These are phyloP conservation scores for Trichoderma sp. DNA, from an alignment of 2,329 filamentous ascomycete species.

Conservation along the genomic window DNA sequence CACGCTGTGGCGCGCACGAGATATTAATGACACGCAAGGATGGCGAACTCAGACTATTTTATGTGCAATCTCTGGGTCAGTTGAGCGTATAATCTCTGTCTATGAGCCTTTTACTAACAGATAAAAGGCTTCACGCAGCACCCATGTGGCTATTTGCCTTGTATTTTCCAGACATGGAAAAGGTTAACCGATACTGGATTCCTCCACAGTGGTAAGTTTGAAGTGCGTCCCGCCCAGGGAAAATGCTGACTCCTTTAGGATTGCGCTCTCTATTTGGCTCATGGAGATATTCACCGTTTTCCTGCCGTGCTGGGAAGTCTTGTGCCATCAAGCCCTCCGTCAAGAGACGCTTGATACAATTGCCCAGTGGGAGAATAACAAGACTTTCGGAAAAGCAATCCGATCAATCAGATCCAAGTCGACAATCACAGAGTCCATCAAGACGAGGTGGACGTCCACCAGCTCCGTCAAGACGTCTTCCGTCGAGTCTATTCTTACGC, in stretches of 20 bases:
- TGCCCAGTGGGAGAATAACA: constrained; percentile 49
- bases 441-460: constrained; percentile 41
- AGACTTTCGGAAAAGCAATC: constrained; percentile 34
- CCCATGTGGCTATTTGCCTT: constrained; percentile 67
- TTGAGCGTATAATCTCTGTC: neutral
- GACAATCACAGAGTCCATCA: constrained; percentile 37
- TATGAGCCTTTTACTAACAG: constrained; percentile 4
- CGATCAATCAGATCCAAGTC: constrained; percentile 32
- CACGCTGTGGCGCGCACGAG: constrained; percentile 62
- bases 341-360: constrained; percentile 51
- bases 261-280: constrained; percentile 59
- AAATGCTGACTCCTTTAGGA: constrained; percentile 33
- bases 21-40: constrained; percentile 66
- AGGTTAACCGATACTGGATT: constrained; percentile 57
- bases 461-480: constrained; percentile 36
- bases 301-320: constrained; percentile 63
- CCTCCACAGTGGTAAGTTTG: constrained; percentile 63
- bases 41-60: constrained; percentile 66
- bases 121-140: constrained; percentile 60
- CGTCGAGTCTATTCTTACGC: constrained; percentile 56
- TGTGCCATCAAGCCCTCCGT: constrained; percentile 46
- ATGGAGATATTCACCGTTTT: constrained; percentile 66
- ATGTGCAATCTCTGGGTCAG: constrained; percentile 50
- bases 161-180: constrained; percentile 52
- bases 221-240: constrained; percentile 43